A percentile compares a stretch with the other conserved stretches of the same genome.
Conservation (phyloP, 2,329 filamentous ascomycete species). For the Cyphellophora europaea region DNA sequence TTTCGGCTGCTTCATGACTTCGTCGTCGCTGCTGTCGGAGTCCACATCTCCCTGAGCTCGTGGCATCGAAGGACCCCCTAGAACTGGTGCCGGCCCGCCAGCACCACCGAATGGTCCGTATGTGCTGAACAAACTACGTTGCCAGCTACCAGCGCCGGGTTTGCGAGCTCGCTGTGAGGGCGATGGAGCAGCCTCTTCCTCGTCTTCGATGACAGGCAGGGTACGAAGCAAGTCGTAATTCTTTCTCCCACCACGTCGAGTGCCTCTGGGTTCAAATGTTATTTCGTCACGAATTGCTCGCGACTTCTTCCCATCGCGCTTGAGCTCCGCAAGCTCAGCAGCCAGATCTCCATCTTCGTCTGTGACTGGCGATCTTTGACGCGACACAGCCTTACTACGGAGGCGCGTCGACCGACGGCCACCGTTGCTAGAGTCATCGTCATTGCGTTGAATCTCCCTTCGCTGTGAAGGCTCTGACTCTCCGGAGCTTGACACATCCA, state of each 20-base stretch:
- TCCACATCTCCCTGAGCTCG: constrained; percentile 71
- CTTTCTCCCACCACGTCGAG: constrained; percentile 13
- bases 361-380: constrained; percentile 36
- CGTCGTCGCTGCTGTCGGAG: constrained; percentile 95
- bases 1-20: constrained; percentile 57
- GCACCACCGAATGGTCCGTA: constrained; percentile 89
- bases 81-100: constrained; percentile 60
- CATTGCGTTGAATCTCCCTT: constrained; percentile 30
- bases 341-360: constrained; percentile 46
- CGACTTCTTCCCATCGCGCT: constrained; percentile 33
- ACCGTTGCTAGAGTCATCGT: constrained; percentile 36
- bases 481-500: constrained; percentile 44
- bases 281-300: constrained; percentile 20
- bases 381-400: constrained; percentile 36
- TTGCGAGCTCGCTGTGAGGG: constrained; percentile 44
- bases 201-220: constrained; percentile 58
- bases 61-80: constrained; percentile 55
- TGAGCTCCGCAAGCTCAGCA: constrained; percentile 47
- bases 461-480: constrained; percentile 33
- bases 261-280: constrained; percentile 20
- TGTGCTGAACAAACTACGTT: constrained; percentile 77
- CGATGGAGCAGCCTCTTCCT: constrained; percentile 59
- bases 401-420: constrained; percentile 43
- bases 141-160: constrained; percentile 52
- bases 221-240: constrained; percentile 18